Evolutionary conservation across 2,329 filamentous ascomycete species (phyloP).

Genomic region (Xylariaceae sp.): DNA sequence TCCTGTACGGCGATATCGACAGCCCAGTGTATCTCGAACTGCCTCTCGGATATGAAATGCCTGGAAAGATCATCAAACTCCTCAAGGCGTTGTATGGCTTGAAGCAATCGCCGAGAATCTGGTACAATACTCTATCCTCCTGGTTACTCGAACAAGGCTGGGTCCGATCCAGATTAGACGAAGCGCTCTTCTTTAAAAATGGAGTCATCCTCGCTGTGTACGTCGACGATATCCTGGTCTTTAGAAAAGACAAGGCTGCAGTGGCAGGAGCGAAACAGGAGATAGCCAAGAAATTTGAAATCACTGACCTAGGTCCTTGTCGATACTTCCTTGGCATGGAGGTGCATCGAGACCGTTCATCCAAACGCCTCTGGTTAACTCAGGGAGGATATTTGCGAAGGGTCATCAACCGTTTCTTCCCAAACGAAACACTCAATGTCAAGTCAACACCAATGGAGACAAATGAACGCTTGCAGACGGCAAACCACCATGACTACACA

Average conservation of each 20-base stretch:
- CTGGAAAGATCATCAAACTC: too few species aligned
- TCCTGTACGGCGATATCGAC: too few species aligned
- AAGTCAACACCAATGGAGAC: not conserved
- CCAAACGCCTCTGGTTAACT: not conserved
- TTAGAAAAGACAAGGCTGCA: not conserved
- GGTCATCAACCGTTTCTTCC: not conserved
- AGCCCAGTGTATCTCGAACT: too few species aligned
- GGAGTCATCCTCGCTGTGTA: not conserved
- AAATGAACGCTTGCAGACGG: not conserved
- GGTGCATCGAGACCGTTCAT: not conserved
- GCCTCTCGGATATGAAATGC: too few species aligned
- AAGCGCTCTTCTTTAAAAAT: too few species aligned
- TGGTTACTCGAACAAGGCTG: too few species aligned
- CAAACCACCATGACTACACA: not conserved
- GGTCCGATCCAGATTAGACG: too few species aligned
- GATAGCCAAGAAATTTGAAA: not conserved
- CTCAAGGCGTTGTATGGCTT: too few species aligned
- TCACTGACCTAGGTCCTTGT: not conserved
- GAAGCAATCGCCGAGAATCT: too few species aligned
- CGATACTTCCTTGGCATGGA: not conserved
- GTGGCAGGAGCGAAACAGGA: not conserved
- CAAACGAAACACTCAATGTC: not conserved
- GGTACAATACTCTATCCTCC: too few species aligned
- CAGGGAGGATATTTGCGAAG: not conserved
- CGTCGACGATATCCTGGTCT: not conserved